These are phyloP conservation scores for Harringtonia aguacate DNA, from an alignment of 2,329 filamentous ascomycete genomes.

Conservation along the genomic window DNA sequence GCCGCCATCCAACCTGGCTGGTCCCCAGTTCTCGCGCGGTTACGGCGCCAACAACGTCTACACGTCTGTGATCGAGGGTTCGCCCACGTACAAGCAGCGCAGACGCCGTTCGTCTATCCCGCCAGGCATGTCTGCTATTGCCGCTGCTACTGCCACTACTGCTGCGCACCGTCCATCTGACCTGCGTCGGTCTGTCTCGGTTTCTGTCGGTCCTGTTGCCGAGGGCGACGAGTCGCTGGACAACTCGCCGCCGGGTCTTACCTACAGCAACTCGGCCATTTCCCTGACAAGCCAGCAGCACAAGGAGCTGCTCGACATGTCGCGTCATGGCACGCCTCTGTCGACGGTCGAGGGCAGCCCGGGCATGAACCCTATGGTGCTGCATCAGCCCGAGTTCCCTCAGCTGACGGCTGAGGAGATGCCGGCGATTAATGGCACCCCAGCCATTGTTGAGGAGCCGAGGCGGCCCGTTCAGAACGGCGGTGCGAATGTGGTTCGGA, in stretches of 20 bases:
- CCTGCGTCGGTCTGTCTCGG: slow-evolving; percentile 80
- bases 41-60: slow-evolving; percentile 73
- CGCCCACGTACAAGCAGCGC: slow-evolving; percentile 96
- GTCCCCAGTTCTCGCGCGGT: slow-evolving; percentile 66
- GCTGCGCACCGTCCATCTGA: slow-evolving; percentile 71
- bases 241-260: slow-evolving; percentile 68
- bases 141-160: slow-evolving; percentile 36
- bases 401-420: slow-evolving; percentile 53
- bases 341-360: slow-evolving; percentile 77
- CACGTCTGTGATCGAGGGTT: slow-evolving; percentile 83
- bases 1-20: slow-evolving; percentile 73
- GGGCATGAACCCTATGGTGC: slow-evolving; percentile 56
- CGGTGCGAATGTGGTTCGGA: slow-evolving; percentile 67
- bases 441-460: slow-evolving; percentile 50
- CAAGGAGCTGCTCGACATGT: slow-evolving; percentile 72
- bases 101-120: slow-evolving; percentile 89
- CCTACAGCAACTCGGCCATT: slow-evolving; percentile 60
- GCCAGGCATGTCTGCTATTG: slow-evolving; percentile 59
- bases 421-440: slow-evolving; percentile 25
- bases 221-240: slow-evolving; percentile 71
- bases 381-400: slow-evolving; percentile 55
- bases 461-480: slow-evolving; percentile 56
- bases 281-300: slow-evolving; percentile 56
- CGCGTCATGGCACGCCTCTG: slow-evolving; percentile 82
- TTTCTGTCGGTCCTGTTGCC: slow-evolving; percentile 69